Evolutionary conservation across 352 stramenopile species (phyloP).

Genomic region (Phytophthora chlamydospora): DNA sequence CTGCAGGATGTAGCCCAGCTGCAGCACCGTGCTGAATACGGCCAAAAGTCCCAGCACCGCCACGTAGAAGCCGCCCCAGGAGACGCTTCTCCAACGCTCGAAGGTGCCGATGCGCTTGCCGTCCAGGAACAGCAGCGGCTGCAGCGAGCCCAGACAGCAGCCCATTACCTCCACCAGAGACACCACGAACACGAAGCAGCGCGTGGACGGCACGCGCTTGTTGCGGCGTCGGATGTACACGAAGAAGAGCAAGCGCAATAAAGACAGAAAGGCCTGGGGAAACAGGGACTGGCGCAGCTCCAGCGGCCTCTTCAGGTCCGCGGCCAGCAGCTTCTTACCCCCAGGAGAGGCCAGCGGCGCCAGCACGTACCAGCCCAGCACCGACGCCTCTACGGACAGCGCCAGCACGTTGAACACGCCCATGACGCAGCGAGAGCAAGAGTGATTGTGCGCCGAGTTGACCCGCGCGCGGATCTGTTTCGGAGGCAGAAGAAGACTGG

Average conservation of each 20-base stretch:
- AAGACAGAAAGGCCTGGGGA: constrained; percentile 53
- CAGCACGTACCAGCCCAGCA: constrained; percentile 65
- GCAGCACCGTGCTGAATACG: constrained; percentile 56
- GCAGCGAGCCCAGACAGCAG: constrained; percentile 56
- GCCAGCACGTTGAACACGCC: constrained; percentile 72
- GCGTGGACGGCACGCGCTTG: constrained; percentile 75
- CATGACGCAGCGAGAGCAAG: constrained; percentile 41
- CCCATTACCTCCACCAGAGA: constrained; percentile 60
- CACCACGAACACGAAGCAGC: constrained; percentile 82
- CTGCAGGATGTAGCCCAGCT: constrained; percentile 79
- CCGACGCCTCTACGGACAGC: constrained; percentile 56
- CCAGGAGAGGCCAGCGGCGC: constrained; percentile 41
- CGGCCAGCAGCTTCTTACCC: constrained; percentile 34
- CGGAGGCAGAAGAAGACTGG: constrained; percentile 16
- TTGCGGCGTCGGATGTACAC: constrained; percentile 70
- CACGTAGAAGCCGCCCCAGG: constrained; percentile 66
- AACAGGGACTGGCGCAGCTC: constrained; percentile 76
- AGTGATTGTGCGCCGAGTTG: background rate
- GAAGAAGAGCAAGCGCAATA: constrained; percentile 65
- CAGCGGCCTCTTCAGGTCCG: constrained; percentile 44
- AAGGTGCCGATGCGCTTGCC: constrained; percentile 54
- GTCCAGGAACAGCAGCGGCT: constrained; percentile 70
- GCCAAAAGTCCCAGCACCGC: constrained; percentile 52
- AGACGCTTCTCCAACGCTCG: constrained; percentile 42
- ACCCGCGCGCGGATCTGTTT: background rate